Percentiles rank a stretch among this genome's conserved stretches.
phyloP scores from a whole-genome alignment of 495 filamentous ascomycete genomes.

The Xylaria curta region DNA sequence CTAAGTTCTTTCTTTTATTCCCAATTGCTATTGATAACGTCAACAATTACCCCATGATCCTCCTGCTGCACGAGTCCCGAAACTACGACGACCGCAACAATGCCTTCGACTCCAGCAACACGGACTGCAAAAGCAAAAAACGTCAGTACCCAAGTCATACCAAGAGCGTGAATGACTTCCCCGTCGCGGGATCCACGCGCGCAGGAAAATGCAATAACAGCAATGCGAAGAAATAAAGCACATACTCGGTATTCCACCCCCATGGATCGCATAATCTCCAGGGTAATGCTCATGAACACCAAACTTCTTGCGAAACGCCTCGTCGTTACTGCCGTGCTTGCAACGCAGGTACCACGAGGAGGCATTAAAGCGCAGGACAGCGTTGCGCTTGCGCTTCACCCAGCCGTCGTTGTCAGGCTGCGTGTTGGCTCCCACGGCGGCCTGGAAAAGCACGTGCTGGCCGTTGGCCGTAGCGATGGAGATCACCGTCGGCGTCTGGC shows the following conservation, averaged over 20 bases:
- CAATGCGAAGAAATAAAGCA: background rate
- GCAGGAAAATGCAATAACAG: background rate
- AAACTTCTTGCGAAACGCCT: constrained; percentile 63
- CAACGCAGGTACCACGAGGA: constrained; percentile 70
- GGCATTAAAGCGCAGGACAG: constrained; percentile 72
- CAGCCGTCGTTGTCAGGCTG: constrained; percentile 67
- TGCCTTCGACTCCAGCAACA: constrained; percentile 71
- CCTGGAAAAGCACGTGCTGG: constrained; percentile 59
- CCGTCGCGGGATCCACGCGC: no score
- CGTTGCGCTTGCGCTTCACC: constrained; percentile 62
- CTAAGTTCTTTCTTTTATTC: no score
- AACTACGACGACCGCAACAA: constrained; percentile 76
- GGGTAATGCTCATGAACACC: constrained; percentile 57
- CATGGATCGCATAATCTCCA: constrained; percentile 74
- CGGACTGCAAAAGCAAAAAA: constrained; percentile 45
- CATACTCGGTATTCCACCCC: constrained; percentile 68
- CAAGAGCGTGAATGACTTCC: background rate
- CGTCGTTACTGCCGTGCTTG: constrained; percentile 65
- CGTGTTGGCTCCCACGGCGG: constrained; percentile 58
- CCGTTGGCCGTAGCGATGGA: constrained; percentile 66
- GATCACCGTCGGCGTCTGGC: constrained; percentile 61
- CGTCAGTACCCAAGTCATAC: background rate
- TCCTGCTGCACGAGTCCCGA: constrained; percentile 78
- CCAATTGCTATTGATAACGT: constrained; percentile 60
- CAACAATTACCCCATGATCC: constrained; percentile 76